Evolutionary conservation across 129 eudicot genomes (phyloP).

Genomic region (Flaveria sonorensis): DNA sequence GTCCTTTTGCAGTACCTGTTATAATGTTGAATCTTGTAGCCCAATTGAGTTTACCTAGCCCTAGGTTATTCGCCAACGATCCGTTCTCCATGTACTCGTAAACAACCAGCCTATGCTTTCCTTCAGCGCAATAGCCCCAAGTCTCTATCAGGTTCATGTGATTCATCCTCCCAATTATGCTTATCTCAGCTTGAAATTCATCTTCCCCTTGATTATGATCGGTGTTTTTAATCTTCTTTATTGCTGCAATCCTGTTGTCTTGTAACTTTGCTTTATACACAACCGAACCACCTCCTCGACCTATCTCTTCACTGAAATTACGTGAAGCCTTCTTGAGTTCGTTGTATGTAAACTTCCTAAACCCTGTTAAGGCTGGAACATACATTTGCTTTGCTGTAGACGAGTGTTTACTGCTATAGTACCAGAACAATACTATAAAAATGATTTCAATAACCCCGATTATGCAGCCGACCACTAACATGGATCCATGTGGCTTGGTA

Average conservation of each 20-base stretch:
- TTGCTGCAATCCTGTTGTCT: conserved; percentile 42
- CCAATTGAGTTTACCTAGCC: conserved; percentile 21
- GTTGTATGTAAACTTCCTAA: conserved; percentile 26
- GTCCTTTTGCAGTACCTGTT: conserved; percentile 24
- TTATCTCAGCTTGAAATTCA: conserved; percentile 42
- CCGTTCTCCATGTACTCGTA: conserved; percentile 39
- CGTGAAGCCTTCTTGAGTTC: conserved; percentile 35
- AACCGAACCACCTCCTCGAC: conserved; percentile 41
- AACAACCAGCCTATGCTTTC: conserved; percentile 33
- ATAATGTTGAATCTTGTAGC: conserved; percentile 19
- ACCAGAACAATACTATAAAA: conserved; percentile 19
- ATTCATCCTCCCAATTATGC: conserved; percentile 37
- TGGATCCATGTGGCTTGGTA: neutral
- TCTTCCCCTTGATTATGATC: conserved; percentile 27
- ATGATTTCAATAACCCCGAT: conserved; percentile 31
- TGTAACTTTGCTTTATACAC: conserved; percentile 36
- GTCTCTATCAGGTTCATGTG: conserved; percentile 39
- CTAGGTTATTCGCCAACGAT: conserved; percentile 27
- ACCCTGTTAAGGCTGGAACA: conserved; percentile 35
- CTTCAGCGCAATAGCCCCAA: conserved; percentile 38
- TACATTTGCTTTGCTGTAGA: conserved; percentile 21
- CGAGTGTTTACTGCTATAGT: conserved; percentile 6
- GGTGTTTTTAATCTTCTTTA: conserved; percentile 28
- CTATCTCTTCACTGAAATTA: conserved; percentile 44
- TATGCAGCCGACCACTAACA: conserved; percentile 24